A percentile compares a stretch with the other conserved stretches of the same genome.
Evolutionary conservation across 2,329 filamentous ascomycete genomes (phyloP).

Genomic region (Neurospora crassa): DNA sequence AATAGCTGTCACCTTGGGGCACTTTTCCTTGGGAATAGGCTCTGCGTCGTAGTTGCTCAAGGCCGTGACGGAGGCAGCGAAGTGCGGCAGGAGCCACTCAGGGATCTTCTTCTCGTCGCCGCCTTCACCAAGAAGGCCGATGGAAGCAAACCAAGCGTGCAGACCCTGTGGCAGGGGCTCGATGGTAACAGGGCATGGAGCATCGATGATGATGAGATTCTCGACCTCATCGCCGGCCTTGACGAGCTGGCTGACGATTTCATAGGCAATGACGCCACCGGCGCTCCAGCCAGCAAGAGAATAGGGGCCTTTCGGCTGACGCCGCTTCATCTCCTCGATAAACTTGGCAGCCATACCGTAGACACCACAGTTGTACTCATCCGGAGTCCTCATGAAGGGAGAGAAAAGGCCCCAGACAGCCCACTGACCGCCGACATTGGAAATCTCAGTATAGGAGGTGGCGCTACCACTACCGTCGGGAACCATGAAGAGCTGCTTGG

Average conservation of each 20-base stretch:
- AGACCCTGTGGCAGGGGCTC: conserved; percentile 55
- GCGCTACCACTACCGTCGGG: conserved; percentile 50
- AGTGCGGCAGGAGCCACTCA: conserved; percentile 66
- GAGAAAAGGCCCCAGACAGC: conserved; percentile 54
- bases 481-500: conserved; percentile 41
- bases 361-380: conserved; percentile 56
- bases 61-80: conserved; percentile 57
- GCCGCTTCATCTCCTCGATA: conserved; percentile 59
- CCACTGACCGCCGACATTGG: conserved; percentile 36
- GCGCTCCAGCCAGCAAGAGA: conserved; percentile 66
- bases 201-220: conserved; percentile 55
- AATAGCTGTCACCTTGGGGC: conserved; percentile 54
- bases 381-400: conserved; percentile 60
- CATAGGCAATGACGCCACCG: conserved; percentile 63
- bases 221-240: conserved; percentile 48
- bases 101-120: conserved; percentile 50
- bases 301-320: conserved; percentile 60
- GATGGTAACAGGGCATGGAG: conserved; percentile 57
- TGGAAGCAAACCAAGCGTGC: conserved; percentile 63
- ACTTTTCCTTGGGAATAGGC: conserved; percentile 48
- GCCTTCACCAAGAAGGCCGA: conserved; percentile 58
- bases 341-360: conserved; percentile 56
- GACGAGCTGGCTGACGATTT: conserved; percentile 52
- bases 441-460: conserved; percentile 57
- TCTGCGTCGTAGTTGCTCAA: conserved; percentile 60